Base-by-base conservation (phyloP, 345 rosid species). In the Syzygium jambos region DNA sequence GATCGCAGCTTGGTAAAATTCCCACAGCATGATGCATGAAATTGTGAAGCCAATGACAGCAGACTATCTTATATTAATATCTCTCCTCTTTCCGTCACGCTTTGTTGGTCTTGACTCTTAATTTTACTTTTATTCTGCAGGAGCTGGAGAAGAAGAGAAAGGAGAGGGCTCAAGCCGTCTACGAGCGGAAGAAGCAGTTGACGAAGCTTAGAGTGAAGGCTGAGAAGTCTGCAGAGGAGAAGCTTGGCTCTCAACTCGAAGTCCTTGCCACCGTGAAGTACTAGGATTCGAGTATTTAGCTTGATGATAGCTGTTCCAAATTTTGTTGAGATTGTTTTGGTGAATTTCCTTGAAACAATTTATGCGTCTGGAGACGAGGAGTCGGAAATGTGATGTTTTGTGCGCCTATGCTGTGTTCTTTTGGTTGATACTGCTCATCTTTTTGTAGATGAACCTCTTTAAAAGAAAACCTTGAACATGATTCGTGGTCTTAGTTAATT, bases 71-170 rank as follows among this genome's bases (percentile, higher is more conserved):
- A 12, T 29, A 17, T 85, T 34, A 55, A 41, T 85, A 43, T 6
- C 27, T 73, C 27, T 38, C 49, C 82, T 73, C 41, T 73, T 38
- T 73, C 49, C 0, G 3, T 73, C 27, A 19, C 0, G 10, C 14
- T 41, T n/a, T 34, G 52, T 19, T 1, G 4, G 82, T 73, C 23
- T 73, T 17, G 2, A 34, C 80, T 73, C 46, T 73, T 73, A 38
- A 38, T 73, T 19, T 34, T 38, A 38, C 80, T 9, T 38, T 38
- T 21, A 41, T 38, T 2, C 12, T n/a, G 15, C 91, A 94, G 99
- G 99, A 96, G 86, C 90, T 95, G 6, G 99, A 96, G 93, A 91
- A 89, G 85, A 95, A 93, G 97, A 95, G 98, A 87, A 95, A 96
- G 93, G 98, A 95, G 82, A 95, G 92, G 88, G 84, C 96, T 85